Conservation (phyloP, 805 yeast species). For the Priceomyces medius region DNA sequence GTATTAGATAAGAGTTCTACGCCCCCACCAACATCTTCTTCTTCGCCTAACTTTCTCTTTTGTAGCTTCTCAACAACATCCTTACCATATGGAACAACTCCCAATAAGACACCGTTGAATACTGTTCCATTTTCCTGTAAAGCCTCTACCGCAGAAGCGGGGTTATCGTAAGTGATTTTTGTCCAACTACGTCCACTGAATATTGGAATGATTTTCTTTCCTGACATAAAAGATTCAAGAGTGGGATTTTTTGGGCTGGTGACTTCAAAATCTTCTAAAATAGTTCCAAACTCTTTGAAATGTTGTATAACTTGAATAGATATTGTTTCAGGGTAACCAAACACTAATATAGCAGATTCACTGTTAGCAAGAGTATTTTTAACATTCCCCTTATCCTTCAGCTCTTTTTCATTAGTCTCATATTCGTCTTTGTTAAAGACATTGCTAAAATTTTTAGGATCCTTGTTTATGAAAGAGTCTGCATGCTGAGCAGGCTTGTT, state of each 20-base stretch:
- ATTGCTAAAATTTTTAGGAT: slow-evolving; percentile 46
- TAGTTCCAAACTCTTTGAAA: slow-evolving; percentile 76
- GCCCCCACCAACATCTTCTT: slow-evolving; percentile 50
- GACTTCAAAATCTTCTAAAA: slow-evolving; percentile 69
- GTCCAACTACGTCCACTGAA: slow-evolving; percentile 89
- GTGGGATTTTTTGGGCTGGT: slow-evolving; percentile 13
- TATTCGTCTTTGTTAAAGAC: slow-evolving; percentile 34
- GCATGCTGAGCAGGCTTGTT: slow-evolving; percentile 35
- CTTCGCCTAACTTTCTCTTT: slow-evolving; percentile 39
- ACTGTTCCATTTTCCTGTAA: slow-evolving; percentile 77
- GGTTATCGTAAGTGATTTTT: slow-evolving; percentile 78
- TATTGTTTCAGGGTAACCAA: slow-evolving; percentile 82
- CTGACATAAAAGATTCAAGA: slow-evolving; percentile 3
- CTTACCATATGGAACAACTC: slow-evolving; percentile 66
- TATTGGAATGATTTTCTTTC: slow-evolving; percentile 52
- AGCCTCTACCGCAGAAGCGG: slow-evolving; percentile 77
- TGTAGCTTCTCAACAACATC: slow-evolving; percentile 59
- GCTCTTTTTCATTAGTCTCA: slow-evolving; percentile 7
- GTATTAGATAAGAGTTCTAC: slow-evolving; percentile 9
- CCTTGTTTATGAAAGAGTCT: slow-evolving; percentile 43
- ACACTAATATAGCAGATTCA: slow-evolving; percentile 74
- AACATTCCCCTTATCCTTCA: slow-evolving; percentile 11
- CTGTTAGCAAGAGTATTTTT: slow-evolving; percentile 26
- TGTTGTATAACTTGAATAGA: slow-evolving; percentile 66
- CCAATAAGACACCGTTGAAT: slow-evolving; percentile 66